These are phyloP conservation scores for Lactarius deliciosus DNA, from an alignment of 768 basidiomycete species.

Conservation along the genomic window DNA sequence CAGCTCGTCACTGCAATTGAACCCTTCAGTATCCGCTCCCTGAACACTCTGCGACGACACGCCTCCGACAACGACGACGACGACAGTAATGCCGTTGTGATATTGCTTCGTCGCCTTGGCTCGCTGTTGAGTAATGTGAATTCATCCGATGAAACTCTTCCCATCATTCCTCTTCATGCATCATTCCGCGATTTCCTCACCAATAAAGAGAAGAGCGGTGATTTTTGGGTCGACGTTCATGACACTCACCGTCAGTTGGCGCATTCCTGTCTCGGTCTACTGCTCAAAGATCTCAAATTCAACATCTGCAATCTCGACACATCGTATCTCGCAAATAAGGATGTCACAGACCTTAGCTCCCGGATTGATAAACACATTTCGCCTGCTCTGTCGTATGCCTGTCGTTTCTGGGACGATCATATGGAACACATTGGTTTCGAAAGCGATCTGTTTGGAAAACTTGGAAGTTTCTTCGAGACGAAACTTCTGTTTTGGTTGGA, in stretches of 20 bases:
- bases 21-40: not conserved
- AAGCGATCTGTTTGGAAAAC: not conserved
- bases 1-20: not conserved
- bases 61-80: not conserved
- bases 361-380: not conserved
- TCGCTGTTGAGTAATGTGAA: conserved; percentile 5
- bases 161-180: not conserved
- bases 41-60: not conserved
- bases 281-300: not conserved
- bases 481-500: conserved; percentile 12
- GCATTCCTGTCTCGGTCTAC: not conserved
- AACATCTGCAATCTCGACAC: conserved; percentile 4
- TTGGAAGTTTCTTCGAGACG: not conserved
- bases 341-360: not conserved
- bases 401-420: conserved; percentile 10
- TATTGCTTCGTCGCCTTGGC: not conserved
- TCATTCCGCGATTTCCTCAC: conserved; percentile 5
- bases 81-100: not conserved
- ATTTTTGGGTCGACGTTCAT: not conserved
- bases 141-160: not conserved
- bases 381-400: not conserved
- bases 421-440: not conserved
- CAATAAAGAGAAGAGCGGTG: not conserved
- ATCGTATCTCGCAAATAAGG: not conserved
- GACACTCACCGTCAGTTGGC: conserved; percentile 1